Base-by-base conservation (phyloP, 805 yeast genomes). In the Pichia ethanolica region DNA sequence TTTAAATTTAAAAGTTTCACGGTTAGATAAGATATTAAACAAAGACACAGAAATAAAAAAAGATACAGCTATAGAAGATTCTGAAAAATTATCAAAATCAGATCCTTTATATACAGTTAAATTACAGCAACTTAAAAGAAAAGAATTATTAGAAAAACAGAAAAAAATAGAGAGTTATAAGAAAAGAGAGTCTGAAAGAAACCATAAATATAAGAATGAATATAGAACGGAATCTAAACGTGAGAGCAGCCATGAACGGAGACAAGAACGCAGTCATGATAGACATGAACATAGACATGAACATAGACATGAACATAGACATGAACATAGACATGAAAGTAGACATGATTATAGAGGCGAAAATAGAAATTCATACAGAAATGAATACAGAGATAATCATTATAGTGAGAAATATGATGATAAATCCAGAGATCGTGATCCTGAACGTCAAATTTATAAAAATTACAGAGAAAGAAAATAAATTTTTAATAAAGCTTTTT, bases 81-180 rank as follows among this genome's bases (percentile, higher is more conserved):
- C 42, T 27, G 9, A 10, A 9, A 49, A 42, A 27, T 56, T 63
- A 37, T 59, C 60, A 28, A 60, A 66, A 46, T 68, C 77, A 39
- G 86, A 81, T 56, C 86, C 86, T 1, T 67, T 81, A 67, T 56
- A 70, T 39, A 68, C 64, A 49, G 72, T 78, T 9, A 67, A 68
- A 53, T 49, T 62, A 39, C 66, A 65, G 43, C 64, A 62, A 47
- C 45, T 54, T 27, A 56, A 51, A 48, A 49, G 58, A 30, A 52
- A 50, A 41, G 50, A 46, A 46, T 4, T 52, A 26, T 32, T 49
- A 8, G 49, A 45, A 9, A 51, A 58, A 44, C 47, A 53, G 13
- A 43, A 42, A 7, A 44, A 44, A 14, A 12, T 53, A 2, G 25
- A 34, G 25, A 37, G 35, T 8, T 45, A 39, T 28, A 7, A 35